Evolutionary conservation across 2,329 filamentous ascomycete species (phyloP), one percentile per base, ranked within the genome.

Genomic region (Arthrobotrys sinensis): DNA sequence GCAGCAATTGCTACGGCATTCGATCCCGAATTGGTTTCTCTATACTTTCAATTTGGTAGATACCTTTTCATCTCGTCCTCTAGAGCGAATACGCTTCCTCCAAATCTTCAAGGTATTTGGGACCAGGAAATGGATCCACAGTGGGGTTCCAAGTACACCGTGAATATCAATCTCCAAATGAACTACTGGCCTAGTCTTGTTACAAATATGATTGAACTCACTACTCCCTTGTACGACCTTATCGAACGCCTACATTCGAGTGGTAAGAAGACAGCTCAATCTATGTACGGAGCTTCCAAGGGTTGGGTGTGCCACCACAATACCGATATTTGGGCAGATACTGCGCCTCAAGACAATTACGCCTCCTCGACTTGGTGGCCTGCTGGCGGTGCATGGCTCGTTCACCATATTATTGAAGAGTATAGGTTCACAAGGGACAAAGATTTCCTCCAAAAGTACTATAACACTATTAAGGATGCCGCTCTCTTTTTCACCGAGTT

Each of bases 151-250:
- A 87, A 86, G 71, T 87, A 85, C 72, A 88, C 86, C 0, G 86
- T 87, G 79, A 87, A 88, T 76, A 87, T 88, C 81, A 88, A 88
- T 53, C 82, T 85, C 0, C 84, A 88, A 80, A 88, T 88, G 87
- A 88, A 88, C 79, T 88, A 88, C 80, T 88, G 86, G 86, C 84
- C 83, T 0, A 80, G 81, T 34, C 80, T 82, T 1, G 70, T 82
- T 3, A 83, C 82, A 1, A 84, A 83, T 3, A 80, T 85, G 0
- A 52, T 80, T 2, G 85, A 85, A 48, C 85, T 83, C 1, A 84
- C 85, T 10, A 63, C 83, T 1, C 85, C 86, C 0, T 73, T 88
- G 0, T 85, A 87, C 43, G 82, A 84, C 19, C 80, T 86, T 0
- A 82, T 86, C 3, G 83, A 86, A n/a, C 82, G 82, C 1, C 82